phyloP scores from a whole-genome alignment of 2,329 filamentous ascomycete species.

The Atkinsonella hypoxylon region DNA sequence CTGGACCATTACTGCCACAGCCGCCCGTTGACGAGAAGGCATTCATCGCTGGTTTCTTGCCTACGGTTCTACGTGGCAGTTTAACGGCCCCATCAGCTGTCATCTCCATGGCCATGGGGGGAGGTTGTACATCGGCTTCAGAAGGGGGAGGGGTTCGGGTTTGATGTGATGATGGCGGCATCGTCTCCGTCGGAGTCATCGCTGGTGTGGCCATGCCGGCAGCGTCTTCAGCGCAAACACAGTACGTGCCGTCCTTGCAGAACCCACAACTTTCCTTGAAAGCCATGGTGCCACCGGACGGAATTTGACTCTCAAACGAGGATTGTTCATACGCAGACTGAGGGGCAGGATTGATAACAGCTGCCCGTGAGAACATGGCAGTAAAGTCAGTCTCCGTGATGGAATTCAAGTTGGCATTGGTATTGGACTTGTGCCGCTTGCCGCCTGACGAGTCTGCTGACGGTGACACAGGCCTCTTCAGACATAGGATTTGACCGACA shows the following conservation, averaged over 20 bases:
- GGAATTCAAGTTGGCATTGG: constrained; percentile 29
- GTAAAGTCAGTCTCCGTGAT: constrained; percentile 66
- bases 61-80: constrained; percentile 32
- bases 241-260: constrained; percentile 71
- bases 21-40: constrained; percentile 18
- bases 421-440: constrained; percentile 40
- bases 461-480: constrained; percentile 40
- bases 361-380: constrained; percentile 43
- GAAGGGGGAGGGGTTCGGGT: constrained; percentile 46
- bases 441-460: constrained; percentile 30
- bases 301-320: constrained; percentile 15
- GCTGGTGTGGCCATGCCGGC: constrained; percentile 28
- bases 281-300: constrained; percentile 25
- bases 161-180: constrained; percentile 32
- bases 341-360: not conserved
- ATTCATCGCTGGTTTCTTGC: constrained; percentile 14
- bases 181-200: constrained; percentile 27
- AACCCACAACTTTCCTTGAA: constrained; percentile 67
- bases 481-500: constrained; percentile 19
- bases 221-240: constrained; percentile 61
- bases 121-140: constrained; percentile 45
- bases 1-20: constrained; percentile 58
- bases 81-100: constrained; percentile 50
- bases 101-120: constrained; percentile 43
- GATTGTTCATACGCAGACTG: constrained; percentile 5